Base-by-base conservation (phyloP, 2,329 filamentous ascomycete genomes). In the Coleophoma cylindrospora region DNA sequence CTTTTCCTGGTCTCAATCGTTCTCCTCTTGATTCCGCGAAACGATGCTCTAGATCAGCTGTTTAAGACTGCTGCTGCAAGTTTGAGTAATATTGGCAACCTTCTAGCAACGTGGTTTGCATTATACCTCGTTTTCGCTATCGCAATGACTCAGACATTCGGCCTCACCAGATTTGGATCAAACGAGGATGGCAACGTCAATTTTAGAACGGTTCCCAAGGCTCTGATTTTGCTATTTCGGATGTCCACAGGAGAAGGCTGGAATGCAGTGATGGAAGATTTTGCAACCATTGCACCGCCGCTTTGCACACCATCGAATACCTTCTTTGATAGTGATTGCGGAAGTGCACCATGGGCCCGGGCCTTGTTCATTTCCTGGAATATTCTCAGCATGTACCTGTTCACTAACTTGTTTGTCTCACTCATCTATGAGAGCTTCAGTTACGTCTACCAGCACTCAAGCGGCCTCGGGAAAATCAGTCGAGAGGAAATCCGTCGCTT, bases 351-450 rank as follows among this genome's bases (percentile, higher is more conserved):
- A 37, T 99, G 94, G 91, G 91, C 94, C 8, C 80, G 91, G 47
- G 82, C 84, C 34, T 75, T 99, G 10, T 99, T 99, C 73, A 91
- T 97, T 51, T 83, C 87, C 4, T 99, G 94, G 94, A 99, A 99
- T 73, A 92, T 99, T 62, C 80, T 99, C 69, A 97, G 92, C 87
- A 99, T 99, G 94, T 99, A 99, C 71, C 95, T 99, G 63, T 99
- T 99, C 64, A 92, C 97, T 64, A 96, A 92, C 64, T 74, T 99
- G 65, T 99, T 99, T 68, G 92, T 99, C 52, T 99, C 94, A 45
- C 83, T 99, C 66, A 99, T 99, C 60, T 99, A 95, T 71, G 94
- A 99, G 73, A 97, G 91, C 70, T 99, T 99, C 77, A 96, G 91
- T 67, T 99, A 99, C 64, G 94, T 99, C 56, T 99, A 97, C 67